A percentile compares a stretch with the other conserved stretches of the same genome.
These are phyloP conservation scores for Priceomyces medius DNA, from an alignment of 805 yeast genomes.

Conservation along the genomic window DNA sequence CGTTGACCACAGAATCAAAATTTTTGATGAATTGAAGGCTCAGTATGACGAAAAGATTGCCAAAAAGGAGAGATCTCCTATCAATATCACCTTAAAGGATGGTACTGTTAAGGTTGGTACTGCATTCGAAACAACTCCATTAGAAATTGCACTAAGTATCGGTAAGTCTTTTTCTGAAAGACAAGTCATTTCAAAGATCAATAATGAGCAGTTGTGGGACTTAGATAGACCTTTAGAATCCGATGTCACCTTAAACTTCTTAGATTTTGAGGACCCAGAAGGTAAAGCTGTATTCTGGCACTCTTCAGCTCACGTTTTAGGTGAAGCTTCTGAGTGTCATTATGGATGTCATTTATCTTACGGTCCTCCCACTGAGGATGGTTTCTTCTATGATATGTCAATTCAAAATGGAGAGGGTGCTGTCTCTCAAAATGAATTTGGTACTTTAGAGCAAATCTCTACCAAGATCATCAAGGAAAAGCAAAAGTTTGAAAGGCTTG, in stretches of 20 bases:
- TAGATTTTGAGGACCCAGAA: constrained; percentile 90
- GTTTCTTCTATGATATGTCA: constrained; percentile 96
- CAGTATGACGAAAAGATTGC: constrained; percentile 74
- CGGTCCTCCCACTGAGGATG: constrained; percentile 98
- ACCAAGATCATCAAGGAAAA: constrained; percentile 90
- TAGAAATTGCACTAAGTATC: constrained; percentile 78
- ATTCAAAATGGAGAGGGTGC: constrained; percentile 66
- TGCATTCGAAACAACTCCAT: constrained; percentile 88
- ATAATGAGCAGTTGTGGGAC: constrained; percentile 87
- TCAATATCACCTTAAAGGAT: constrained; percentile 82
- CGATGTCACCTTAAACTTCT: constrained; percentile 67
- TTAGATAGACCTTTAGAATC: constrained; percentile 88
- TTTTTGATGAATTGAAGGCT: constrained; percentile 79
- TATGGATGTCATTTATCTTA: constrained; percentile 82
- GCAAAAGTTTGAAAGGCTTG: constrained; percentile 92
- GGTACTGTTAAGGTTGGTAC: constrained; percentile 77
- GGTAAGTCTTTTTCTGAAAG: constrained; percentile 87
- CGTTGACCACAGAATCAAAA: constrained; percentile 70
- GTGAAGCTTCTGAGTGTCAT: constrained; percentile 97
- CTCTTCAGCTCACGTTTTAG: constrained; percentile 95
- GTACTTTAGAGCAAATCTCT: constrained; percentile 79
- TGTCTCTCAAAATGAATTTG: constrained; percentile 81
- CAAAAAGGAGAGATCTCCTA: constrained; percentile 53
- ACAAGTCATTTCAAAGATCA: constrained; percentile 86
- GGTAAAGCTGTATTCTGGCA: constrained; percentile 98